A percentile compares a stretch with the other conserved stretches of the same genome.
These are phyloP conservation scores for Scutellaria baicalensis DNA, from an alignment of 257 asterid species.

Conservation along the genomic window DNA sequence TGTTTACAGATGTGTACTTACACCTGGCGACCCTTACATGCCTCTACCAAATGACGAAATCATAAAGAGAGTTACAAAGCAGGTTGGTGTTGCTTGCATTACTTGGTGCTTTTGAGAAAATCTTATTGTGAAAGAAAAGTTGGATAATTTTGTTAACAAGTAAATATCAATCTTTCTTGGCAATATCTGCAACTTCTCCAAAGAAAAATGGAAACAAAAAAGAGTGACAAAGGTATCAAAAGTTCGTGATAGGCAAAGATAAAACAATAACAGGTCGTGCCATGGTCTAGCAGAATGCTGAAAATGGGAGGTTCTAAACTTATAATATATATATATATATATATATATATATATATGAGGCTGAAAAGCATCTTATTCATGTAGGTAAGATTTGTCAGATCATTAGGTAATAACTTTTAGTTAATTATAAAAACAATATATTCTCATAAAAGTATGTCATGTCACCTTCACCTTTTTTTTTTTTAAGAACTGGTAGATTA, in stretches of 20 bases:
- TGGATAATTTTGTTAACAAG: background rate
- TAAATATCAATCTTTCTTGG: background rate
- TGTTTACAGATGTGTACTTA: slow-evolving; percentile 76
- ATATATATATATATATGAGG: background rate
- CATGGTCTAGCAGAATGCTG: background rate
- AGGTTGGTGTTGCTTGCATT: slow-evolving; percentile 38
- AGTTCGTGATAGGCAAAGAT: background rate
- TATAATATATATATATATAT: background rate
- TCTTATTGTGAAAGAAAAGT: background rate
- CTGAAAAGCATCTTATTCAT: background rate
- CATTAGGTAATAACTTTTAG: background rate
- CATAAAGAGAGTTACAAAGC: slow-evolving; percentile 77
- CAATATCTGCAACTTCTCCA: background rate
- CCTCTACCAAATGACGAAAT: slow-evolving; percentile 84
- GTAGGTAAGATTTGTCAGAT: background rate
- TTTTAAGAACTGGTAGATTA: no score
- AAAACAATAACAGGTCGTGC: background rate
- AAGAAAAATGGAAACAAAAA: background rate
- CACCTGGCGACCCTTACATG: slow-evolving; percentile 99
- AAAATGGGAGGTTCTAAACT: background rate
- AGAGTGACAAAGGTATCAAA: background rate
- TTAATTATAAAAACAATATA: background rate
- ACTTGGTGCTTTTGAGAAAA: background rate
- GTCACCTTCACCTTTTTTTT: background rate
- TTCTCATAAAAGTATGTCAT: background rate